Conservation (phyloP, 345 rosid species). For the Excoecaria cochinchinensis region DNA sequence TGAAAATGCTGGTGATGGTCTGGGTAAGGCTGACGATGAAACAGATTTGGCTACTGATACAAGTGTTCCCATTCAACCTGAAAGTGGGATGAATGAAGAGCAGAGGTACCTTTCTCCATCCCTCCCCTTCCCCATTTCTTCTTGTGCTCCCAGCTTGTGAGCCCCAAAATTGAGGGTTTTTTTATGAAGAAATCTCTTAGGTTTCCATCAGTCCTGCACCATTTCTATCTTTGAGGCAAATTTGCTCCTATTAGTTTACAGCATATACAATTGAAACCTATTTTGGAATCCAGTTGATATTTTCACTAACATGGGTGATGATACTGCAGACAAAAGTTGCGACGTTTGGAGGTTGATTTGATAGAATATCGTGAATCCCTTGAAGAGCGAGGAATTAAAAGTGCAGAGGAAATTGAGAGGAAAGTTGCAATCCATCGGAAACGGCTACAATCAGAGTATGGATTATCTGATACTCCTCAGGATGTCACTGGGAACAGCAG, state of each 20-base stretch:
- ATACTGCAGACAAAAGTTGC: conserved; percentile 71
- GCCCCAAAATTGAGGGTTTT: not conserved
- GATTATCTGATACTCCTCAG: conserved; percentile 45
- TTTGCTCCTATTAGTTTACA: not conserved
- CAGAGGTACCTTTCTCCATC: conserved; percentile 52
- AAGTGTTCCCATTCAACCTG: conserved; percentile 48
- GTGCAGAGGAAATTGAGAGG: conserved; percentile 80
- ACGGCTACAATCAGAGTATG: conserved; percentile 74
- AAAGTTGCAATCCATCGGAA: conserved; percentile 74
- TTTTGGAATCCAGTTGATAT: not conserved
- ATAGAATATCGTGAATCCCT: conserved; percentile 95
- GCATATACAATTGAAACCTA: not conserved
- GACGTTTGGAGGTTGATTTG: conserved; percentile 87
- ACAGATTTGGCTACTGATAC: conserved; percentile 51
- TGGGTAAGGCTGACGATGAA: conserved; percentile 65
- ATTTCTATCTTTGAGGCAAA: not conserved
- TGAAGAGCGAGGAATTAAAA: conserved; percentile 83
- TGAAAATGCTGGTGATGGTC: conserved; percentile 67
- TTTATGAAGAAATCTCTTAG: too few relatives aligned
- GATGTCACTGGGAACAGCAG: conserved; percentile 52
- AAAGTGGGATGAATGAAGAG: conserved; percentile 76
- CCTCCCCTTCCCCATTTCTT: not conserved
- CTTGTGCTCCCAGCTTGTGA: not conserved
- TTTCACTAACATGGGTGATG: conserved; percentile 12
- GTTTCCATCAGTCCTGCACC: too few relatives aligned